Conservation (phyloP, 2,329 filamentous ascomycete genomes). For the Cephalotrichum gorgonifer region DNA sequence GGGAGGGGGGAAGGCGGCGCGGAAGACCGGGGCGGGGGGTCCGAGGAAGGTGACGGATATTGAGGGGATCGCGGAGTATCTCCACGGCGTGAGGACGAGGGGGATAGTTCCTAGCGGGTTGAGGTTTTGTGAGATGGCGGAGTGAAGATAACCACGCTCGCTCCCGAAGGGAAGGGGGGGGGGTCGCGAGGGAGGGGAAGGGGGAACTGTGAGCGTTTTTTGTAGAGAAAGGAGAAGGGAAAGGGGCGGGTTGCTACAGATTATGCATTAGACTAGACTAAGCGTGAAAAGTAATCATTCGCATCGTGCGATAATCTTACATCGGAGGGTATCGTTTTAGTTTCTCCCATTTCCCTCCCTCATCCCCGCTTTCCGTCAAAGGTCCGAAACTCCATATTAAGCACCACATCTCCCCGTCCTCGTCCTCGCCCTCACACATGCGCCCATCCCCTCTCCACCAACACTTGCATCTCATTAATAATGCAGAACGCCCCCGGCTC, state of each 20-base stretch:
- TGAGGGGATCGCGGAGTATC: background rate
- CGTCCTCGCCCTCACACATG: slow-evolving; percentile 33
- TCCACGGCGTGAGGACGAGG: background rate
- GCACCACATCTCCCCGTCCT: slow-evolving; percentile 1
- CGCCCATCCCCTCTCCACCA: slow-evolving; percentile 46
- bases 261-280: background rate
- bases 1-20: background rate
- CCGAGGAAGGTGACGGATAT: background rate
- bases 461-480: slow-evolving; percentile 52
- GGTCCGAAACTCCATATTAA: background rate
- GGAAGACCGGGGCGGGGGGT: background rate
- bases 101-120: background rate
- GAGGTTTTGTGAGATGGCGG: background rate
- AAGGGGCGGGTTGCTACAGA: background rate
- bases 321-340: background rate
- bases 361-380: background rate
- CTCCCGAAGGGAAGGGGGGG: no score
- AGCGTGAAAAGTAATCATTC: background rate
- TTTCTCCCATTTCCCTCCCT: background rate
- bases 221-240: background rate
- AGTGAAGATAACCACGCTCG: background rate
- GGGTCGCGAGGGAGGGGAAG: no score
- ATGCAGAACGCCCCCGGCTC: slow-evolving; percentile 42
- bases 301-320: background rate
- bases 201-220: background rate